Evolutionary conservation across 1,139 yeast genomes (phyloP).

Genomic region (Citeromyces hawaiiensis): DNA sequence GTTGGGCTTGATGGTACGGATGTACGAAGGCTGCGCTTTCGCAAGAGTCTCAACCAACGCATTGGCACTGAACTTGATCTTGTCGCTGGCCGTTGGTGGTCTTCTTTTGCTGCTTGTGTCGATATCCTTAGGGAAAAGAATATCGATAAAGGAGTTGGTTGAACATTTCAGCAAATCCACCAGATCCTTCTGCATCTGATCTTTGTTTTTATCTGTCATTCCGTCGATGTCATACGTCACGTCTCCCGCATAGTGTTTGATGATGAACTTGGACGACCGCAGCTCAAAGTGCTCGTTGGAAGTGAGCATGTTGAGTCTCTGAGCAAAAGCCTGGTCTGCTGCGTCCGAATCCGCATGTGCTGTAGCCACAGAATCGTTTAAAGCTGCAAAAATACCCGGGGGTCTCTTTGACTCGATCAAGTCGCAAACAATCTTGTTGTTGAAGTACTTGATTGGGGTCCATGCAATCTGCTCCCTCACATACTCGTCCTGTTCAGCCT

Average conservation of each 20-base stretch:
- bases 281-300: constrained; percentile 81
- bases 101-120: constrained; percentile 59
- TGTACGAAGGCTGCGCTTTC: constrained; percentile 85
- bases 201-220: constrained; percentile 97
- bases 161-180: constrained; percentile 69
- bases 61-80: constrained; percentile 86
- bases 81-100: constrained; percentile 97
- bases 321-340: constrained; percentile 94
- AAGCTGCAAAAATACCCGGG: constrained; percentile 93
- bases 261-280: constrained; percentile 75
- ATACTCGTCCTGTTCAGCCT: constrained; percentile 96
- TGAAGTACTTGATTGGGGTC: constrained; percentile 96
- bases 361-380: constrained; percentile 94
- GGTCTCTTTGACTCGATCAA: constrained; percentile 90
- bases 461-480: constrained; percentile 91
- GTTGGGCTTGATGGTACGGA: constrained; percentile 96
- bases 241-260: constrained; percentile 98
- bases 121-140: constrained; percentile 68
- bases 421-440: constrained; percentile 94
- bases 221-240: constrained; percentile 84
- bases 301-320: constrained; percentile 76
- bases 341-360: constrained; percentile 98
- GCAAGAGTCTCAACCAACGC: constrained; percentile 81
- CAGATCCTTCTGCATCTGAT: constrained; percentile 81
- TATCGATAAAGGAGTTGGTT: constrained; percentile 46